Evolutionary conservation across 305 asterid species (phyloP).

Genomic region (Coffea humblotiana): DNA sequence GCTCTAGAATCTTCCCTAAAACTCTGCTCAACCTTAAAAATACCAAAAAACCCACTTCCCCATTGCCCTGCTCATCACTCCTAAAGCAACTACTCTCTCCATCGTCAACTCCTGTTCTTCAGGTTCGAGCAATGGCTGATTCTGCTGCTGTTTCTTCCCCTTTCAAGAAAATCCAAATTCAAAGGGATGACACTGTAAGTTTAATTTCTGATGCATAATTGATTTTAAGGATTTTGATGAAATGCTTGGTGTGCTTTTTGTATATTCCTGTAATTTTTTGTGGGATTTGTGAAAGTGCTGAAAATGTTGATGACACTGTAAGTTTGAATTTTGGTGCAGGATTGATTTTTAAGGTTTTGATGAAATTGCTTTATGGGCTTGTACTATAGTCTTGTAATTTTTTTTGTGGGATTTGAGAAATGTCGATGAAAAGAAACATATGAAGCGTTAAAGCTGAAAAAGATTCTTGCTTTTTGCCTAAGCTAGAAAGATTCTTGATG

Average conservation of each 20-base stretch:
- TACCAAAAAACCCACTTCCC: slow-evolving; percentile 18
- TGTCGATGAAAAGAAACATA: not conserved
- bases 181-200: slow-evolving; percentile 66
- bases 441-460: not conserved
- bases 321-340: not conserved
- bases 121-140: slow-evolving; percentile 73
- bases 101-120: slow-evolving; percentile 29
- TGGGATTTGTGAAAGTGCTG: not conserved
- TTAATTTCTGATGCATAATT: not conserved
- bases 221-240: not conserved
- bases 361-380: not conserved
- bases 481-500: not conserved
- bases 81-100: slow-evolving; percentile 16
- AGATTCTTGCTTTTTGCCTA: slow-evolving; percentile 1
- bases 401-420: not conserved
- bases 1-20: slow-evolving; percentile 40
- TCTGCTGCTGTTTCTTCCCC: slow-evolving; percentile 51
- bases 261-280: not conserved
- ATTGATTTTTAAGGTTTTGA: not conserved
- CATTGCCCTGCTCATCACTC: slow-evolving; percentile 16
- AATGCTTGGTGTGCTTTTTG: not conserved
- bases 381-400: not conserved
- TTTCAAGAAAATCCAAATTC: slow-evolving; percentile 82
- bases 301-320: slow-evolving; percentile 29
- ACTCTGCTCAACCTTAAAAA: slow-evolving; percentile 23